These are phyloP conservation scores for Mycena metata DNA, from an alignment of 768 basidiomycete species.

Conservation along the genomic window DNA sequence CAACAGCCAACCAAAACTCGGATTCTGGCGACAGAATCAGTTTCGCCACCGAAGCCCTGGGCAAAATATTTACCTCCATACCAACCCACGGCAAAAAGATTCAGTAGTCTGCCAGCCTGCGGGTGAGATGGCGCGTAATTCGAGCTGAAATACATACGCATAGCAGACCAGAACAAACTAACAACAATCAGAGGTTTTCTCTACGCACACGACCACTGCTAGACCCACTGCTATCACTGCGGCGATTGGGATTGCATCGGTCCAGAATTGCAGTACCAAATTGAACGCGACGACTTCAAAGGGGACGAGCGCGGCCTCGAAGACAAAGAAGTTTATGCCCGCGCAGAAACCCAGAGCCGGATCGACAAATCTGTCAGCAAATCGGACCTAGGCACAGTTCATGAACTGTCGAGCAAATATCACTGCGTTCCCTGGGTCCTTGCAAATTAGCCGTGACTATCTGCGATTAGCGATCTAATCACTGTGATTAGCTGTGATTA, in stretches of 20 bases:
- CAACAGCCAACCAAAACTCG: conserved; percentile 68
- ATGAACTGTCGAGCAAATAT: not conserved
- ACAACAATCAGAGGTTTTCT: not conserved
- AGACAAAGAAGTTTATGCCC: conserved; percentile 71
- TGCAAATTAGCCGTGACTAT: too few relatives aligned
- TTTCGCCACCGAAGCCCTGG: not conserved
- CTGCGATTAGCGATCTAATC: too few relatives aligned
- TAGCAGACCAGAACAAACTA: conserved; percentile 56
- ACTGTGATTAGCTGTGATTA: too few relatives aligned
- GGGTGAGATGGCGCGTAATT: not conserved
- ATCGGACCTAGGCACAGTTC: conserved; percentile 59
- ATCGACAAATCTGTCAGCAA: conserved; percentile 69
- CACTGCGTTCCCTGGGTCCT: too few relatives aligned
- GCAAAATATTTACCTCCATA: conserved; percentile 57
- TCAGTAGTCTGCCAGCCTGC: conserved; percentile 51
- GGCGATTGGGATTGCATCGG: conserved; percentile 60
- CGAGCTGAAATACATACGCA: conserved; percentile 48
- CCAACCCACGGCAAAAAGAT: conserved; percentile 62
- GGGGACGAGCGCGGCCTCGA: conserved; percentile 57
- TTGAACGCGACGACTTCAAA: conserved; percentile 71
- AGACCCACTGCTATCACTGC: conserved; percentile 56
- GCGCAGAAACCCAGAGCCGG: conserved; percentile 69
- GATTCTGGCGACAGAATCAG: conserved; percentile 52
- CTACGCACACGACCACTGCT: not conserved
- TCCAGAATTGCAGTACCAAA: conserved; percentile 67